A percentile compares a stretch with the other conserved stretches of the same genome.
Evolutionary conservation across 192 early-diverging fungal species (phyloP).

Genomic region (Entomortierella chlamydospora): DNA sequence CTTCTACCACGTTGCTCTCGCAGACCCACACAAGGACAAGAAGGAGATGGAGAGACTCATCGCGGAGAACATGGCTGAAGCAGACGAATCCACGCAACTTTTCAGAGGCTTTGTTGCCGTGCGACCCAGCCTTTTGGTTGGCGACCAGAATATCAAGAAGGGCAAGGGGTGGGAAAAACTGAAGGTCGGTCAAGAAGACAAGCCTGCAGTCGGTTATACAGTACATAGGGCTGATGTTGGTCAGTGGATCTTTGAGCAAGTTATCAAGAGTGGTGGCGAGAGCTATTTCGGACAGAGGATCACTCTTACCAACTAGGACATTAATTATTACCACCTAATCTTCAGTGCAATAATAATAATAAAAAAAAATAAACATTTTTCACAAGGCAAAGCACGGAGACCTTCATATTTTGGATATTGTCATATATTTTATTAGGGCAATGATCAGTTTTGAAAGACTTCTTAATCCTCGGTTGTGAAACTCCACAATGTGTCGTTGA

Average conservation of each 20-base stretch:
- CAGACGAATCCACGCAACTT: not conserved
- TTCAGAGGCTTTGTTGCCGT: slow-evolving; percentile 28
- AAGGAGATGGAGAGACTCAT: slow-evolving; percentile 36
- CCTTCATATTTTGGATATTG: no score
- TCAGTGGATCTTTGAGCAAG: slow-evolving; percentile 38
- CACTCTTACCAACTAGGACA: slow-evolving; percentile 14
- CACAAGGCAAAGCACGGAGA: no score
- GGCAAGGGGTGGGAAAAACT: slow-evolving; percentile 40
- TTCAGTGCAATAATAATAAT: no score
- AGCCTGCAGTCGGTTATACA: slow-evolving; percentile 30
- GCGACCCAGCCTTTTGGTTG: slow-evolving; percentile 25
- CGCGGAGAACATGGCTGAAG: not conserved
- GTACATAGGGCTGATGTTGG: slow-evolving; percentile 30
- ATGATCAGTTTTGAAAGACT: no score
- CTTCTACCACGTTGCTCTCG: slow-evolving; percentile 28
- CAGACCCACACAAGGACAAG: slow-evolving; percentile 48
- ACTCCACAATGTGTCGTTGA: no score
- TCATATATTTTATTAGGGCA: no score
- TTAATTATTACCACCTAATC: no score
- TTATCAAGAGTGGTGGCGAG: slow-evolving; percentile 14
- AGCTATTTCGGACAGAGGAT: slow-evolving; percentile 10
- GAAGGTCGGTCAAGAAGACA: slow-evolving; percentile 23
- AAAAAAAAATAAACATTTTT: no score
- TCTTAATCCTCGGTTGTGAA: no score
- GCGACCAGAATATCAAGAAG: slow-evolving; percentile 22